Evolutionary conservation across 371 early-diverging fungal genomes (phyloP), one percentile per base, ranked within the genome.

Genomic region (Capniomyces stellatus): DNA sequence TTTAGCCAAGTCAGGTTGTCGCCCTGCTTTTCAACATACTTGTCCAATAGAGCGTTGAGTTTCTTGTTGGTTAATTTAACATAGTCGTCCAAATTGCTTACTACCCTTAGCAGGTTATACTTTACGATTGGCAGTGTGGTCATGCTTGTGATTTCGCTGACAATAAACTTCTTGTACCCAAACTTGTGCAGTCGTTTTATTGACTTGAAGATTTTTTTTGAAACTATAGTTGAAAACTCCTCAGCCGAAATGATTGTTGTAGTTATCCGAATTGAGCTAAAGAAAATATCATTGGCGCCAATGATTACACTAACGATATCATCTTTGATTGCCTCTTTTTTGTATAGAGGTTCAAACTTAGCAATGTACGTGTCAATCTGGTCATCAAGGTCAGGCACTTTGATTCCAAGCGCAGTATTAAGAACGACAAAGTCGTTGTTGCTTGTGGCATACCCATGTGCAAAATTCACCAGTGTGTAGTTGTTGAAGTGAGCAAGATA

Each of bases 401-500:
- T 52, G 4, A 4, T 23, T 10, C 4, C 4, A 10, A 10, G 29
- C 4, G 8, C 21, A 3, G 3, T 4, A 19, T 29, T n/a, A 1
- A 42, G 46, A 0, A 25, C 31, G 10, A 48, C 40, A 28, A 50
- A 23, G 25, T 15, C 29, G 43, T 49, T 43, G 44, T 31, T 23
- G 0, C 46, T 31, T 13, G 29, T 46, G 1, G 57, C 46, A 29
- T 51, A 48, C 1, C 48, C 46, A 49, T 31, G 49, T 25, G 59
- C 59, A 48, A 42, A 54, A 52, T 54, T 59, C 19, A 46, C 51
- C 31, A 59, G 52, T 0, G 59, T 59, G 39, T 49, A 47, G 44
- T 59, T 55, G 2, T 55, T 54, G 3, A 28, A 39, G 23, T 58
- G 29, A 29, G 46, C 30, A 3, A 51, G 42, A 48, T 52, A 59